Evolutionary conservation across 257 asterid genomes (phyloP).

Genomic region (Schizonepeta tenuifolia): DNA sequence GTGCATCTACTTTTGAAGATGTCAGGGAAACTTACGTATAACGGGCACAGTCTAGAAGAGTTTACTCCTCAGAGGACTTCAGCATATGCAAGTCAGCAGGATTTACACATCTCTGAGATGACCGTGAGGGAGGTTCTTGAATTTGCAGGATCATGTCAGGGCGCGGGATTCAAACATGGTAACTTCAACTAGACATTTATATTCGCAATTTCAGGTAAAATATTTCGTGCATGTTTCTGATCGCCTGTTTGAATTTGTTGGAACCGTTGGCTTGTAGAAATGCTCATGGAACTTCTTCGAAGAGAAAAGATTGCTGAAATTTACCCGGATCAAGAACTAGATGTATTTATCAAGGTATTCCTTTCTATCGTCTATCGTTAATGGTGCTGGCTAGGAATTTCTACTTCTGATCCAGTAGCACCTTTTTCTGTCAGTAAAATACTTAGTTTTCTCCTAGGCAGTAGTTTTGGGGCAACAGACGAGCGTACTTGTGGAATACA

Average conservation of each 20-base stretch:
- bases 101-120: conserved; percentile 77
- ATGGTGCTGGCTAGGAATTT: conserved; percentile 5
- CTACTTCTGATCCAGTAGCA: not conserved
- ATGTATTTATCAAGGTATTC: conserved; percentile 69
- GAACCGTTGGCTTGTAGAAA: conserved; percentile 41
- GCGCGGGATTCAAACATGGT: conserved; percentile 70
- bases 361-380: conserved; percentile 26
- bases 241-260: conserved; percentile 21
- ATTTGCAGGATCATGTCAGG: conserved; percentile 73
- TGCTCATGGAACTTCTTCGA: conserved; percentile 76
- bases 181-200: conserved; percentile 32
- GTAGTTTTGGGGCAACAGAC: conserved; percentile 82
- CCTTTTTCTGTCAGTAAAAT: conserved; percentile 35
- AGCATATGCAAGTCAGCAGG: conserved; percentile 73
- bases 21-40: conserved; percentile 69
- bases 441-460: conserved; percentile 69
- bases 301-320: conserved; percentile 68
- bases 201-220: conserved; percentile 2
- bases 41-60: conserved; percentile 66
- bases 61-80: conserved; percentile 77
- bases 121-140: conserved; percentile 80
- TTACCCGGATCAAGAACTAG: conserved; percentile 67
- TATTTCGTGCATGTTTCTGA: conserved; percentile 15
- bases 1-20: conserved; percentile 57
- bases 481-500: conserved; percentile 70